Conservation (phyloP, 2,329 filamentous ascomycete species). For the Emericellopsis atlantica region DNA sequence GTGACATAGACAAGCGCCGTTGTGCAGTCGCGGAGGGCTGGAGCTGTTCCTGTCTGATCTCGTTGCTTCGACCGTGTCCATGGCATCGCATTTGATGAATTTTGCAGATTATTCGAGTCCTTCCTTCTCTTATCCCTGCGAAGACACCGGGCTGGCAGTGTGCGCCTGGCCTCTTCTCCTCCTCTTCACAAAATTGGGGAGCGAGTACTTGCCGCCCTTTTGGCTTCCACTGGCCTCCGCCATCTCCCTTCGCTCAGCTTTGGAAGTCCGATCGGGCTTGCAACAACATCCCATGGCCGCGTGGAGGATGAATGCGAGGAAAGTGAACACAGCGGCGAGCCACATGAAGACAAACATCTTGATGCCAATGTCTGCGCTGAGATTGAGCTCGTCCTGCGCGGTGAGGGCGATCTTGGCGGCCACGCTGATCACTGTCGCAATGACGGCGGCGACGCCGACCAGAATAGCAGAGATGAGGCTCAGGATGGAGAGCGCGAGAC, state of each 20-base stretch:
- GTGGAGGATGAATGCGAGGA: conserved; percentile 63
- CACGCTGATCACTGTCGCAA: conserved; percentile 74
- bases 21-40: too few relatives aligned
- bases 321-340: conserved; percentile 55
- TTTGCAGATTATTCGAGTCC: too few relatives aligned
- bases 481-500: conserved; percentile 56
- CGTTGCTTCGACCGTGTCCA: too few relatives aligned
- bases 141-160: too few relatives aligned
- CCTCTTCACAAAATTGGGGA: conserved; percentile 16
- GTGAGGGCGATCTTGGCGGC: conserved; percentile 70
- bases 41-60: too few relatives aligned
- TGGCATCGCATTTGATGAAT: too few relatives aligned
- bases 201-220: conserved; percentile 5
- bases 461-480: conserved; percentile 55
- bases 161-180: conserved; percentile 7
- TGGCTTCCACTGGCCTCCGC: conserved; percentile 6
- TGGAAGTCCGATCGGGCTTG: conserved; percentile 12
- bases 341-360: conserved; percentile 86
- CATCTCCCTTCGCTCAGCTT: not conserved
- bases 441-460: conserved; percentile 55
- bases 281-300: conserved; percentile 70
- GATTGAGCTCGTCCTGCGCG: conserved; percentile 61
- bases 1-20: too few relatives aligned
- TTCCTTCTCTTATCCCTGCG: too few relatives aligned
- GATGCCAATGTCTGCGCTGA: conserved; percentile 54